Evolutionary conservation across 352 stramenopile species (phyloP).

Genomic region (Achlya hypogyna): DNA sequence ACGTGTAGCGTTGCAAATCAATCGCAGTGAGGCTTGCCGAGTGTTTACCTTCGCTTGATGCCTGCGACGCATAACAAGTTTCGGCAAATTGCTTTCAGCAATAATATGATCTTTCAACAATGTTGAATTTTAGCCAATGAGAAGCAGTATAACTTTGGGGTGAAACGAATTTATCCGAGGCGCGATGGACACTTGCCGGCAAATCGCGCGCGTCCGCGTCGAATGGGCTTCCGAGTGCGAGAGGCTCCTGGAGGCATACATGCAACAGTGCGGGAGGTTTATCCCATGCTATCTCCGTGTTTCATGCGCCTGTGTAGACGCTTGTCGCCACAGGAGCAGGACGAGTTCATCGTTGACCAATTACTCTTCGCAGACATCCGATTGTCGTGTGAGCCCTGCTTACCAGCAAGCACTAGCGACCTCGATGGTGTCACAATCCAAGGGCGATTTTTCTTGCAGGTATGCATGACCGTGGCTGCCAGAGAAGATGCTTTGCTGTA

Average conservation of each 20-base stretch:
- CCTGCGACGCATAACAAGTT: too few species aligned
- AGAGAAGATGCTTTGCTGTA: constrained; percentile 21
- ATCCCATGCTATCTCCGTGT: not conserved
- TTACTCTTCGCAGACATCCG: constrained; percentile 18
- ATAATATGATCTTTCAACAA: not conserved
- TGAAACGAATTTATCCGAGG: too few species aligned
- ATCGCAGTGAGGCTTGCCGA: too few species aligned
- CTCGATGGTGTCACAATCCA: constrained; percentile 47
- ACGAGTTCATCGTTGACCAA: constrained; percentile 15
- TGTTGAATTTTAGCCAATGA: not conserved
- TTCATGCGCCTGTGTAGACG: not conserved
- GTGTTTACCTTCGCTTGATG: too few species aligned
- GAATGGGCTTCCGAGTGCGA: constrained; percentile 6
- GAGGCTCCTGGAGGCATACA: not conserved
- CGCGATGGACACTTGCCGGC: constrained; percentile 15
- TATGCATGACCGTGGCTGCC: constrained; percentile 10
- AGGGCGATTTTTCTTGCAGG: constrained; percentile 67
- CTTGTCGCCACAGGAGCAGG: not conserved
- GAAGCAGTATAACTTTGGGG: not conserved
- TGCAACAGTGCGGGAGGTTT: constrained; percentile 5
- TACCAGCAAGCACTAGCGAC: constrained; percentile 36
- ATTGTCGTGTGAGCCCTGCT: constrained; percentile 48
- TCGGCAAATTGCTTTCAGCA: too few species aligned
- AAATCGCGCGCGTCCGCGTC: constrained; percentile 9
- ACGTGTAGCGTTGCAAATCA: too few species aligned